Base-by-base conservation (phyloP, 2,329 filamentous ascomycete genomes). In the Ustilaginoidea virens region DNA sequence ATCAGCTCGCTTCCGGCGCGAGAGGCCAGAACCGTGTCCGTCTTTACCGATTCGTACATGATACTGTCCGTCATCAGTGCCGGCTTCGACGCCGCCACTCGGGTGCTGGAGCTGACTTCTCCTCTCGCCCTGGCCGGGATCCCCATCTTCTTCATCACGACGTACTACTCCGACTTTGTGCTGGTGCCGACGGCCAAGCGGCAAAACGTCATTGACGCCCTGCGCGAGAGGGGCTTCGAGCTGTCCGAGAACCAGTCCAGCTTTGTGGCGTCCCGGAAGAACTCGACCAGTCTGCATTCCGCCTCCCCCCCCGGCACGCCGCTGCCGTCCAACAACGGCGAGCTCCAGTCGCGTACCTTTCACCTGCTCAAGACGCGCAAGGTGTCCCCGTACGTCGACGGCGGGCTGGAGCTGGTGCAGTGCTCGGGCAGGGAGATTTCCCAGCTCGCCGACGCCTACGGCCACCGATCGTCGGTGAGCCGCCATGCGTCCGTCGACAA, bases 111-210 rank as follows among this genome's bases (percentile, higher is more conserved):
- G 47, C 56, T 98, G 36, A 94, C 86, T 6, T 86, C 77, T 30
- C 90, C 87, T 5, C 64, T 96, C 18, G 87, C 90, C 17, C 66
- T 94, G 48, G 87, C 87, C 28, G 82, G 83, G 42, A 90, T 96
- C 29, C 81, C 87, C 30, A 92, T 98, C 47, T 94, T 96, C 62
- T 96, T 96, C 66, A 92, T 94, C 51, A 94, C 87, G 4, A 94
- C 85, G 18, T 98, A 96, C 55, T 96, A 92, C 55, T 90, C 81
- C 19, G 87, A 98, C 57, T 96, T 93, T 54, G 92, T 98, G 42
- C 67, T 96, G 20, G 83, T 94, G 1, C 86, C 90, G 1, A 66
- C 66, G 30, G 80, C 75, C 46, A 74, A 79, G 44, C 74, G 78
- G 28, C 58, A 68, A 16, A 76, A 74, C 22, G 86, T 96, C 27